These are phyloP conservation scores for Oemleria cerasiformis DNA, from an alignment of 306 rosid genomes.

Conservation along the genomic window DNA sequence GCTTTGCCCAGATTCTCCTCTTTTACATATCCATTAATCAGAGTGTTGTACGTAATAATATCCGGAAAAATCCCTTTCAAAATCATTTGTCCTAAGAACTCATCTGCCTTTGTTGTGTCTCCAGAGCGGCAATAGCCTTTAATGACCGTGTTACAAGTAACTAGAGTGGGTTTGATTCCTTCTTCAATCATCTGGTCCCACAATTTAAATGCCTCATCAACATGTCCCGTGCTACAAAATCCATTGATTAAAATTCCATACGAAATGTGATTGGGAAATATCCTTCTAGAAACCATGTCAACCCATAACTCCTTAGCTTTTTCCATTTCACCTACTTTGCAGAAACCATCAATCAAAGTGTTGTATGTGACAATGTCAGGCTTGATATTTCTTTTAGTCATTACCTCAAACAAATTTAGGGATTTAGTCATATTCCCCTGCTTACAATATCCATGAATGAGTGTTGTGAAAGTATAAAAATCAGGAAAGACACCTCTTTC, in stretches of 20 bases:
- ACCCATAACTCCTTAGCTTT: slow-evolving; percentile 70
- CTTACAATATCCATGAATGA: slow-evolving; percentile 79
- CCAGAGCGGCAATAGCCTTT: slow-evolving; percentile 79
- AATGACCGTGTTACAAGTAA: slow-evolving; percentile 70
- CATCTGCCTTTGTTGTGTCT: slow-evolving; percentile 49
- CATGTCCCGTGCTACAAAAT: slow-evolving; percentile 60
- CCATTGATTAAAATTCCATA: slow-evolving; percentile 77
- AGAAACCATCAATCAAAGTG: slow-evolving; percentile 80
- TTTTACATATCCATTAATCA: slow-evolving; percentile 66
- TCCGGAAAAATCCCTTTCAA: slow-evolving; percentile 67
- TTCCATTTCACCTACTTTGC: slow-evolving; percentile 78
- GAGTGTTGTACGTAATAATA: slow-evolving; percentile 73
- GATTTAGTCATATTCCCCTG: slow-evolving; percentile 71
- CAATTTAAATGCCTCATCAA: slow-evolving; percentile 59
- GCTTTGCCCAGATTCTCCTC: slow-evolving; percentile 73
- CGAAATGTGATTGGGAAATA: slow-evolving; percentile 59
- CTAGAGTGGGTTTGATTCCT: slow-evolving; percentile 59
- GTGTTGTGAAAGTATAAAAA: slow-evolving; percentile 78
- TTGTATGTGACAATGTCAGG: slow-evolving; percentile 83
- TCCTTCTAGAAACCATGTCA: slow-evolving; percentile 58
- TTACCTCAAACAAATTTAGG: slow-evolving; percentile 50
- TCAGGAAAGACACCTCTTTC: slow-evolving; percentile 88
- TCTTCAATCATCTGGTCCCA: slow-evolving; percentile 88
- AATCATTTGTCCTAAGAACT: slow-evolving; percentile 61
- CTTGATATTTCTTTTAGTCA: slow-evolving; percentile 60